Evolutionary conservation across 108 stramenopile genomes (phyloP).

Genomic region (Aurantiochytrium sp.): DNA sequence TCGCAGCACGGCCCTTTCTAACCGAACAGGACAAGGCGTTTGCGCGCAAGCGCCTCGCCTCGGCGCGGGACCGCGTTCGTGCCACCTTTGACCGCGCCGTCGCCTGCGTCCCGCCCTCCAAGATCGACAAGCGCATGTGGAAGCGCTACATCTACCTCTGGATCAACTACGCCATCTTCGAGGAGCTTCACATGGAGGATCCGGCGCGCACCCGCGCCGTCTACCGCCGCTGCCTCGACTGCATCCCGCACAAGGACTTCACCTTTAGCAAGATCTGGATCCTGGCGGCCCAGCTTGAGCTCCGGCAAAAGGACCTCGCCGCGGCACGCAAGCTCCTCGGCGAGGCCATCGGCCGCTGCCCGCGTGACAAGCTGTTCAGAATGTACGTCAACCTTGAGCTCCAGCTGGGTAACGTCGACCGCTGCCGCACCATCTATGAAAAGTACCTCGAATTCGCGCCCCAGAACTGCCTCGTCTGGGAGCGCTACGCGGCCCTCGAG

Average conservation of each 20-base stretch:
- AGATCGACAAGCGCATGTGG: conserved; percentile 86
- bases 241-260: conserved; percentile 89
- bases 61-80: conserved; percentile 52
- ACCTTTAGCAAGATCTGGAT: conserved; percentile 96
- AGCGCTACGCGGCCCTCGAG: conserved; percentile 82
- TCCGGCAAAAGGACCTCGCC: conserved; percentile 78
- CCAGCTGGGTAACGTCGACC: conserved; percentile 93
- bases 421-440: conserved; percentile 84
- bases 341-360: conserved; percentile 83
- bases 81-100: conserved; percentile 92
- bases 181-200: conserved; percentile 78
- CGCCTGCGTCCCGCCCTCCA: conserved; percentile 69
- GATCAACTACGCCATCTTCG: conserved; percentile 92
- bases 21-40: conserved; percentile 30
- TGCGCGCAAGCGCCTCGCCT: neutral
- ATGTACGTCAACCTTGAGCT: conserved; percentile 91
- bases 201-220: conserved; percentile 64
- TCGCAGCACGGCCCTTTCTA: neutral
- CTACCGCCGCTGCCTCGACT: conserved; percentile 73
- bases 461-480: conserved; percentile 83
- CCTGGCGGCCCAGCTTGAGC: conserved; percentile 83
- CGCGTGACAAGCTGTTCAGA: conserved; percentile 83
- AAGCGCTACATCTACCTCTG: conserved; percentile 94
- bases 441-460: conserved; percentile 89
- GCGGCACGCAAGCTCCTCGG: conserved; percentile 88